These are phyloP conservation scores for Paratinospora sagittata DNA, from an alignment of 164 flowering plant species.

Conservation along the genomic window DNA sequence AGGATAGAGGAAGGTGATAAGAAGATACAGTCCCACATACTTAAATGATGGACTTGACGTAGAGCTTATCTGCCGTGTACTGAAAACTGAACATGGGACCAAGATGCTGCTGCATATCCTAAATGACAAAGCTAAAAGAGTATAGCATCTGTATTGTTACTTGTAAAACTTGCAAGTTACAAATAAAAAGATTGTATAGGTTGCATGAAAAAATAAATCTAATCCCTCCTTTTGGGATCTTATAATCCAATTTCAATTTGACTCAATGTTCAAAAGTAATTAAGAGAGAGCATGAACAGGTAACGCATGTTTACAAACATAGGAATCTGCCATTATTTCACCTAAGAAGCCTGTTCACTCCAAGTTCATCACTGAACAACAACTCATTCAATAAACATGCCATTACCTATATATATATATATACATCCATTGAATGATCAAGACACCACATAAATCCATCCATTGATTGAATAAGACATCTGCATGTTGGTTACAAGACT, in stretches of 20 bases:
- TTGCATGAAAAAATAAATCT: too few relatives aligned
- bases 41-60: not conserved
- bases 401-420: not conserved
- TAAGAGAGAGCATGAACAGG: too few relatives aligned
- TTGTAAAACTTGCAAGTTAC: not conserved
- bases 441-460: not conserved
- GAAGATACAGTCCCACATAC: not conserved
- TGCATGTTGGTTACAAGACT: not conserved
- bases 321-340: too few relatives aligned
- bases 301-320: too few relatives aligned
- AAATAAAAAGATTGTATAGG: not conserved
- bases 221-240: too few relatives aligned
- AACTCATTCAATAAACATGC: not conserved
- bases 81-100: slow-evolving; percentile 1
- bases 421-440: not conserved
- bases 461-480: not conserved
- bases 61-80: not conserved
- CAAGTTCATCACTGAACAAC: not conserved
- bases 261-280: too few relatives aligned
- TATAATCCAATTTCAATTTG: too few relatives aligned
- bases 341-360: not conserved
- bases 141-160: not conserved
- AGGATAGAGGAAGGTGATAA: not conserved
- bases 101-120: not conserved
- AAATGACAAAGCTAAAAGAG: not conserved